Evolutionary conservation across 116 monocot genomes (phyloP), one percentile per base, ranked within the genome.

Genomic region (Phalaenopsis hybrid): DNA sequence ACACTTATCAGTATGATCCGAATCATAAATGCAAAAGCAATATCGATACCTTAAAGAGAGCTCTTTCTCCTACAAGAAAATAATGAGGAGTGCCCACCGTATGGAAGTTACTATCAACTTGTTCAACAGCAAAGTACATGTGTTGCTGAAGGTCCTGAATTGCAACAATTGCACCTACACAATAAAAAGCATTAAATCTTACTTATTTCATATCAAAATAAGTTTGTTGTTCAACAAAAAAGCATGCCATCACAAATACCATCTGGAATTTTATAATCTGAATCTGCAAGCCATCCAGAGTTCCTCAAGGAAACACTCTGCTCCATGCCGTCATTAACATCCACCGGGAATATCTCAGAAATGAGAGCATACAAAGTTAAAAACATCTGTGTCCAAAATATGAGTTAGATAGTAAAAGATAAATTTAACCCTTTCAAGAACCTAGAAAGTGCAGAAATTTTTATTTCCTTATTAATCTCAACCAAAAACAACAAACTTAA

Each of bases 141-240:
- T 94, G 94, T 67, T 96, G 91, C 44, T 94, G 85, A 76, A 96
- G 75, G 89, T 96, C 96, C 82, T 89, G 77, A 44, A 96, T 88
- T 33, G 89, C 92, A 78, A 96, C 96, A 86, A 96, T 88, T 44
- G 94, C 88, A 82, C 96, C 96, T 96, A 72, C 57, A 55, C n/a
- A 78, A 67, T 75, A 48, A n/a, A 81, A 12, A 82, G 20, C 51
- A 44, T 48, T 13, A 21, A 79, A 11, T 74, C 25, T 17, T 28
- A 57, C 15, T 4, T 49, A 67, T 21, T 21, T 65, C 25, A 76
- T 45, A 77, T 18, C 21, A 10, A 78, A 25, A 77, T 65, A 43
- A 77, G 57, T 76, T n/a, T 52, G 41, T 16, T 21, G 25, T 33
- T 59, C 25, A 51, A 74, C 74, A 55, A 31, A 58, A 74, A 13